Base-by-base conservation (phyloP, 495 filamentous ascomycete species). In the Immersiella caudata region DNA sequence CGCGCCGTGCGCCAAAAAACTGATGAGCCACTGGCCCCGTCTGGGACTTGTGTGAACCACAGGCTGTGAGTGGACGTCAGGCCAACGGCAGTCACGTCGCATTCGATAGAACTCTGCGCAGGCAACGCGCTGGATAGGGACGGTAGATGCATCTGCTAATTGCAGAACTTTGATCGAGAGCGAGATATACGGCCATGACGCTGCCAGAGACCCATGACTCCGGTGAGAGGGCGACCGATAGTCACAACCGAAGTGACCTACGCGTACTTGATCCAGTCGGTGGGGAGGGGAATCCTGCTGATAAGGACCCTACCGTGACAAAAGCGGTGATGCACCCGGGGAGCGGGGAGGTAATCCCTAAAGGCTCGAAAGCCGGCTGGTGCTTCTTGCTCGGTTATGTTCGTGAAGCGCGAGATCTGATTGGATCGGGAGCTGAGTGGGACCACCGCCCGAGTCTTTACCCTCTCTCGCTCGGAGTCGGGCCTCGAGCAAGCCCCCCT, bases 1-100 rank as follows among this genome's bases (percentile, higher is more conserved):
- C 54, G 63, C 63, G 52, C 18, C 7, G 27, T 46, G 63, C 63
- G 63, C 63, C 61, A 63, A 63, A n/a, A 51, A 57, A 36, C 33
- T 35, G 21, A 65, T 35, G 56, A 65, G 52, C 63, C 63, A 52
- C 61, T n/a, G 33, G 20, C 24, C 52, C 52, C 52, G n/a, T 55
- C n/a, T 12, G 52, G 52, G 52, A 22, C 52, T 24, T 26, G 9
- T 12, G 24, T 26, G 16, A 46, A 46, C 40, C 40, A 2, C 40
- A 12, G 40, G 40, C 40, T 46, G 40, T 46, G 40, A 46, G 40
- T 46, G 40, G 40, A 46, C 11, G 16, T 46, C 14, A 2, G 40
- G 40, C 11, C 40, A 46, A 18, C 11, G 16, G 40, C 2, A 14
- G 40, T 6, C 40, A 46, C 40, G 11, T 46, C 11, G 16, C 40